Base-by-base conservation (phyloP, 1,284 basidiomycete species). In the Dichomitus squalens region DNA sequence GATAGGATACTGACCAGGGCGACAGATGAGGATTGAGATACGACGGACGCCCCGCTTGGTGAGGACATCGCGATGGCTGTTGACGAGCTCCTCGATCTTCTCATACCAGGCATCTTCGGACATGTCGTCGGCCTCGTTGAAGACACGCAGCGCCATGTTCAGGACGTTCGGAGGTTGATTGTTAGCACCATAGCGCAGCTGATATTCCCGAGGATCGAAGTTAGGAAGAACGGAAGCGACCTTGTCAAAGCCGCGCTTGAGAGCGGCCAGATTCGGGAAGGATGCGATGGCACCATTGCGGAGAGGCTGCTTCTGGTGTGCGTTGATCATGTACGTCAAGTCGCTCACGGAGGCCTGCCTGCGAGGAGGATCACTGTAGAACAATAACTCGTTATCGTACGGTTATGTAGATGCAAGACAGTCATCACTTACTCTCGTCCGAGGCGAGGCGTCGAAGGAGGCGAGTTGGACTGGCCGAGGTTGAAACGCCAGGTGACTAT, bases 401-500 rank as follows among this genome's bases (percentile, higher is more conserved):
- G 70, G 64, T 25, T 21, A 31, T 31, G 18, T 11, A 18, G 67
- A 31, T n/a, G 43, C 55, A 58, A 53, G 34, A 27, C 6, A 27
- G 39, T n/a, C 12, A 29, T 46, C 8, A 79, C 82, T 68, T 70
- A 90, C 88, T 82, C 79, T 52, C 76, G 78, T 66, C 82, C 78
- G 53, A 94, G 79, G 21, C 86, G 85, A 60, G 94, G 94, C 7
- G 94, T 97, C 25, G 88, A 83, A 0, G 94, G 92, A 49, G 94
- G 92, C 6, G 89, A 90, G 70, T 88, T 85, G 1, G 92, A 88
- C 68, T 87, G 86, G 29, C 93, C 92, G 51, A 98, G 83, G 74
- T 94, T 95, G 84, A 98, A 98, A 48, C 92, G 84, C 95, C 95
- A 98, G 20, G 87, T 93, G 29, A 96, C 82, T 52, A 91, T 84